These are phyloP conservation scores for Moelleriella libera DNA, from an alignment of 2,329 filamentous ascomycete genomes.

Conservation along the genomic window DNA sequence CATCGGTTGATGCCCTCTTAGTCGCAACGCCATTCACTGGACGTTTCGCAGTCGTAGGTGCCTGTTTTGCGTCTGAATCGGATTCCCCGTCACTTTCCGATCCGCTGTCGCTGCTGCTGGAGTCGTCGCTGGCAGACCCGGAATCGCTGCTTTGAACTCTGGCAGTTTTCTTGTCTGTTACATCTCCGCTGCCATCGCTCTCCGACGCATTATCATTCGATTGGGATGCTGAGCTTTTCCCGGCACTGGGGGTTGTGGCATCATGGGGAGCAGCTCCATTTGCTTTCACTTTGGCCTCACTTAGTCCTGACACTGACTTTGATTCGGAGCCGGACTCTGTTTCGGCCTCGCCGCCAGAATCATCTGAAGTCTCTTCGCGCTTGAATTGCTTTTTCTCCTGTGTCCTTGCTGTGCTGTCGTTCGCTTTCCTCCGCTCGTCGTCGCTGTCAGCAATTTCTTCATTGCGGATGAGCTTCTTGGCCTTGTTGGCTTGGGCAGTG, in stretches of 20 bases:
- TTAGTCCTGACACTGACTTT: slow-evolving; percentile 9
- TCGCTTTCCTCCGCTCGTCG: slow-evolving; percentile 18
- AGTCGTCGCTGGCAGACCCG: not conserved
- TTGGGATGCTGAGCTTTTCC: slow-evolving; percentile 11
- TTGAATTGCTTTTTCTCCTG: slow-evolving; percentile 4
- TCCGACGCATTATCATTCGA: slow-evolving; percentile 5
- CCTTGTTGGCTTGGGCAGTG: not conserved
- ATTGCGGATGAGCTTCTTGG: slow-evolving; percentile 16
- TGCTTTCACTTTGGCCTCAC: slow-evolving; percentile 4
- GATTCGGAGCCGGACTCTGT: slow-evolving; percentile 10
- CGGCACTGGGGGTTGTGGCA: slow-evolving; percentile 5
- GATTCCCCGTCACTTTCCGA: not conserved
- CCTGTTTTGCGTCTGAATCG: slow-evolving; percentile 5
- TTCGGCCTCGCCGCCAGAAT: slow-evolving; percentile 15
- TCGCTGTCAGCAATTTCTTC: slow-evolving; percentile 29
- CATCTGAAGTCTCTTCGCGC: slow-evolving; percentile 9
- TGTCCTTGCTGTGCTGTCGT: slow-evolving; percentile 8
- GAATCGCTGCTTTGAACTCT: not conserved
- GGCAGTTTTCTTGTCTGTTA: slow-evolving; percentile 6
- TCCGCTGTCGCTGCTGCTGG: slow-evolving; percentile 15
- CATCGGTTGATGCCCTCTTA: slow-evolving; percentile 6
- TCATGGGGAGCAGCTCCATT: slow-evolving; percentile 1
- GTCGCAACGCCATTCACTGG: slow-evolving; percentile 6
- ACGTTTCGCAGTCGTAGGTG: slow-evolving; percentile 4
- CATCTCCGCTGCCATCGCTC: slow-evolving; percentile 5